These are phyloP conservation scores for Nepenthes gracilis DNA, from an alignment of 148 eudicot species.

Conservation along the genomic window DNA sequence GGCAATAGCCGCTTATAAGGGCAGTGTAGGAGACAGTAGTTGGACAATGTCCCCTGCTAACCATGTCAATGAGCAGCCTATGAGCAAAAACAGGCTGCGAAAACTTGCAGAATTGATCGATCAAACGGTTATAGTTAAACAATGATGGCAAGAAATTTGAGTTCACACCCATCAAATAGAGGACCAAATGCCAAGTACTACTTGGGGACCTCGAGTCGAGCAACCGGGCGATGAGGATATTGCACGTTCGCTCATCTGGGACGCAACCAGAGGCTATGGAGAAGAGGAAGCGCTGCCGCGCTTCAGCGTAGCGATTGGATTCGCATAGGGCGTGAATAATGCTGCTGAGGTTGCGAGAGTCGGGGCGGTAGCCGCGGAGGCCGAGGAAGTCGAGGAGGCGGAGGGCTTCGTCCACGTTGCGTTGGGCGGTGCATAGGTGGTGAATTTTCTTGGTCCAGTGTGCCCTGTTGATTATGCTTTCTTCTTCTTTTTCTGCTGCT, in stretches of 20 bases:
- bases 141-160: constrained; percentile 54
- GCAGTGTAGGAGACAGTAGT: constrained; percentile 66
- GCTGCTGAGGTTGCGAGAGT: constrained; percentile 56
- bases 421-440: too few relatives aligned
- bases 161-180: constrained; percentile 19
- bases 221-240: constrained; percentile 61
- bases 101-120: constrained; percentile 47
- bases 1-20: constrained; percentile 58
- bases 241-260: constrained; percentile 77
- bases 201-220: constrained; percentile 34
- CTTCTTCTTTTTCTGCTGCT: too few relatives aligned
- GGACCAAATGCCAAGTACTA: constrained; percentile 30
- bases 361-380: constrained; percentile 40
- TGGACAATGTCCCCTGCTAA: constrained; percentile 45
- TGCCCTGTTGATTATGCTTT: too few relatives aligned
- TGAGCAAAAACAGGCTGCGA: constrained; percentile 32
- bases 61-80: constrained; percentile 50
- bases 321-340: constrained; percentile 64
- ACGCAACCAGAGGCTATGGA: constrained; percentile 19
- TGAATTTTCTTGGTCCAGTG: too few relatives aligned
- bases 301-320: constrained; percentile 47
- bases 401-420: too few relatives aligned
- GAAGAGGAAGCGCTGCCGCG: constrained; percentile 43
- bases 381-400: constrained; percentile 14
- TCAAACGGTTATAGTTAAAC: constrained; percentile 64